A percentile compares a stretch with the other conserved stretches of the same genome.
Evolutionary conservation across 2,329 filamentous ascomycete species (phyloP).

Genomic region (Botrytis tulipae): DNA sequence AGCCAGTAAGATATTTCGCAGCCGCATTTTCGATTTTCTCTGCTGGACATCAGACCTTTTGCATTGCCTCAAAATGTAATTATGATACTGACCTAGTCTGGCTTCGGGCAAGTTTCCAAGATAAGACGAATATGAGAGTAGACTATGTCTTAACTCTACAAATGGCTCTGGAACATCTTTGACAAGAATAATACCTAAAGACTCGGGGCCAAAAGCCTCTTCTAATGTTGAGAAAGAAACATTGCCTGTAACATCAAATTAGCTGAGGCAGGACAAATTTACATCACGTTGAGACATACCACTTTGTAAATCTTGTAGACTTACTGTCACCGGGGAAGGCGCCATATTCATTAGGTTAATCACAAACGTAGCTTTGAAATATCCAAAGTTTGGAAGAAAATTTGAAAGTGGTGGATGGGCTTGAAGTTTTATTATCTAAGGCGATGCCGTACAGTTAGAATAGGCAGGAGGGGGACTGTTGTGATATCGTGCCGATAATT

Average conservation of each 20-base stretch:
- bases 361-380: not conserved
- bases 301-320: constrained; percentile 57
- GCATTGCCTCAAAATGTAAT: not conserved
- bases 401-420: not conserved
- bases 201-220: constrained; percentile 84
- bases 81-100: constrained; percentile 60
- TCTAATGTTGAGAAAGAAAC: constrained; percentile 68
- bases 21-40: constrained; percentile 57
- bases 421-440: not conserved
- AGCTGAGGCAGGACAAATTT: constrained; percentile 16
- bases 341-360: constrained; percentile 27
- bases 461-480: not conserved
- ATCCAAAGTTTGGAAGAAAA: not conserved
- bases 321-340: constrained; percentile 48
- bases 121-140: constrained; percentile 86
- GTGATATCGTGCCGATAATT: constrained; percentile 6
- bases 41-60: constrained; percentile 34
- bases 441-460: not conserved
- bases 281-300: constrained; percentile 44
- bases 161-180: constrained; percentile 77
- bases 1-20: constrained; percentile 67
- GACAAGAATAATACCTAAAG: constrained; percentile 90
- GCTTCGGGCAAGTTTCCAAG: constrained; percentile 74
- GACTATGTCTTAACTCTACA: constrained; percentile 63
- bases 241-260: constrained; percentile 48